A percentile compares a stretch with the other conserved stretches of the same genome.
phyloP scores from a whole-genome alignment of 306 rosid species.

The Macrotyloma uniflorum region DNA sequence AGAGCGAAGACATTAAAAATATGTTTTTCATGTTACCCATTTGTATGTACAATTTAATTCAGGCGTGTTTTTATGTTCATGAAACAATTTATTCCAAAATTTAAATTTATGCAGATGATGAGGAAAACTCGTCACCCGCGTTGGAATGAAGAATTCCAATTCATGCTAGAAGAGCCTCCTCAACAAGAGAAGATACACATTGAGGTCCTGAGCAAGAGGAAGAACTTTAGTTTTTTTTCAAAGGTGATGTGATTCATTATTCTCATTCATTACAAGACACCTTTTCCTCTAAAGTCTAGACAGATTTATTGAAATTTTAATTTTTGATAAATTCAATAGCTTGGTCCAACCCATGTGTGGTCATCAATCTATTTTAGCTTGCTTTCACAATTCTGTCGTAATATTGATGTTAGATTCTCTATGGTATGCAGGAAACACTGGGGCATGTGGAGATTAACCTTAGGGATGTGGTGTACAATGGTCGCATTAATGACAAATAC shows the following conservation, averaged over 20 bases:
- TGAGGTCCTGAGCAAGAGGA: constrained; percentile 75
- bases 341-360: background rate
- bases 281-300: background rate
- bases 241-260: constrained; percentile 54
- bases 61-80: background rate
- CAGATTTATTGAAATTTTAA: background rate
- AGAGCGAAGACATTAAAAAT: background rate
- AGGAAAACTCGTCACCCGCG: constrained; percentile 73
- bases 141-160: constrained; percentile 91
- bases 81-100: background rate
- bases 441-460: constrained; percentile 87
- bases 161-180: constrained; percentile 94
- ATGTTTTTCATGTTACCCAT: constrained; percentile 1
- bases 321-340: background rate
- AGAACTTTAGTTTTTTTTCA: constrained; percentile 52
- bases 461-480: constrained; percentile 71
- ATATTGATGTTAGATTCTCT: background rate
- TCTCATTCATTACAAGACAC: background rate
- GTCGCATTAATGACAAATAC: constrained; percentile 76
- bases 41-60: background rate
- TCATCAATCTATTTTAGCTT: background rate
- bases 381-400: background rate
- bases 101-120: constrained; percentile 51
- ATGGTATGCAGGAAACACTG: constrained; percentile 59
- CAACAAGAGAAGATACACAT: constrained; percentile 72